A percentile compares a stretch with the other conserved stretches of the same genome.
Evolutionary conservation across 2,329 filamentous ascomycete species (phyloP).

Genomic region (Colletotrichum neosansevieriae): DNA sequence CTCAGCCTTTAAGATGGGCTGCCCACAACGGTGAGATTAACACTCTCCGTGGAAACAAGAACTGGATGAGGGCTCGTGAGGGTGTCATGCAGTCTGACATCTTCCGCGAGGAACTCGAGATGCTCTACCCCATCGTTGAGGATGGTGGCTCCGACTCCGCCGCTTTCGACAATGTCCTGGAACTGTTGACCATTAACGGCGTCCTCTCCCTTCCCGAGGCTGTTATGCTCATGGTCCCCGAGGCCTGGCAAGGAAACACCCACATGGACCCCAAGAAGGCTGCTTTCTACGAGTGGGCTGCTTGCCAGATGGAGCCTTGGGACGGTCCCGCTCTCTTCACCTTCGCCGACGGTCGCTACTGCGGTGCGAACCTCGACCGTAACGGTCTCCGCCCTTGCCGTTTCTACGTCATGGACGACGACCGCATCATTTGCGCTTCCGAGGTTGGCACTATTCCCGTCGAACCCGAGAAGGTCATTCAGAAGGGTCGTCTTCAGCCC

Average conservation of each 20-base stretch:
- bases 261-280: constrained; percentile 95
- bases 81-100: constrained; percentile 93
- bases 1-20: constrained; percentile 94
- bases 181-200: constrained; percentile 93
- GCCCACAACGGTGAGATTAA: constrained; percentile 99
- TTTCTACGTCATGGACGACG: constrained; percentile 97
- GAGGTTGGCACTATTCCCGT: constrained; percentile 95
- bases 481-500: constrained; percentile 93
- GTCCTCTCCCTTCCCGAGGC: constrained; percentile 95
- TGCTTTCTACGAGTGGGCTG: constrained; percentile 98
- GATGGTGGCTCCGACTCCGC: constrained; percentile 97
- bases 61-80: constrained; percentile 98
- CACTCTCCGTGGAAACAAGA: constrained; percentile 97
- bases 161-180: constrained; percentile 96
- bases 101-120: constrained; percentile 92
- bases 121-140: constrained; percentile 93
- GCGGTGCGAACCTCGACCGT: constrained; percentile 94
- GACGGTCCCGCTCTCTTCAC: constrained; percentile 97
- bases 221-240: constrained; percentile 98
- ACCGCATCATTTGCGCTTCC: constrained; percentile 96
- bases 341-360: constrained; percentile 96
- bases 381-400: constrained; percentile 95
- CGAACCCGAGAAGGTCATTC: constrained; percentile 88
- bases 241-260: constrained; percentile 96
- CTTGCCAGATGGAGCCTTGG: constrained; percentile 99